phyloP scores from a whole-genome alignment of 2,329 filamentous ascomycete species.

The Ophiocordyceps camponoti-leonardi region DNA sequence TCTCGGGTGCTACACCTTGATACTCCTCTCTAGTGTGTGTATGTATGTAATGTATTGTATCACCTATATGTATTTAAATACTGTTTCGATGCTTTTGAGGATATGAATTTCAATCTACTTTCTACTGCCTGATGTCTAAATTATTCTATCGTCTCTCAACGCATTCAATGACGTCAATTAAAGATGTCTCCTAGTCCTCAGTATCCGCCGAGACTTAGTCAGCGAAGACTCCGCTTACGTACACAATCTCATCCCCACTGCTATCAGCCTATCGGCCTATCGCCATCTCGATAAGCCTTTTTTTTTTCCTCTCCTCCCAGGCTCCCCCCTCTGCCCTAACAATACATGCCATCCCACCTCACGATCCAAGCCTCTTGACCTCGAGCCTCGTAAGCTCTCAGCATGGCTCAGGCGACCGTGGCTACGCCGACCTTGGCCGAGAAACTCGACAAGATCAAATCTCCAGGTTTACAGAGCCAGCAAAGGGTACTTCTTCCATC shows the following conservation, averaged over 20 bases:
- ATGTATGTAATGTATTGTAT: too few relatives aligned
- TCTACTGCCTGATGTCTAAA: too few relatives aligned
- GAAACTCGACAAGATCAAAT: slow-evolving; percentile 93
- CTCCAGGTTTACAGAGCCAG: slow-evolving; percentile 88
- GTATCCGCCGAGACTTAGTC: too few relatives aligned
- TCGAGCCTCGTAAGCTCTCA: slow-evolving; percentile 8
- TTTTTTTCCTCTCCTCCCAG: not conserved
- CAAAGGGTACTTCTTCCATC: slow-evolving; percentile 48
- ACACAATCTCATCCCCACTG: too few relatives aligned
- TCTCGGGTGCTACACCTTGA: not conserved
- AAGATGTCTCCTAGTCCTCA: too few relatives aligned
- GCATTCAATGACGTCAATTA: not conserved
- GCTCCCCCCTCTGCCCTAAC: not conserved
- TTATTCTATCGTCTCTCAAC: too few relatives aligned
- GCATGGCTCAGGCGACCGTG: slow-evolving; percentile 19
- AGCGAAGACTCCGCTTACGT: not conserved
- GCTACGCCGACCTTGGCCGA: slow-evolving; percentile 49
- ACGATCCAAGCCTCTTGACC: not conserved
- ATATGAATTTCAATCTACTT: too few relatives aligned
- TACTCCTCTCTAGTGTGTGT: too few relatives aligned
- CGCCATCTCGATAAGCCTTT: not conserved
- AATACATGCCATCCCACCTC: too few relatives aligned
- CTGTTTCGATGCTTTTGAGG: too few relatives aligned
- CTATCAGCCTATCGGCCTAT: not conserved
- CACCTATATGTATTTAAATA: too few relatives aligned